Percentiles rank a stretch among this genome's conserved stretches.
These are phyloP conservation scores for Annulohypoxylon maeteangense DNA, from an alignment of 495 filamentous ascomycete genomes.

Conservation along the genomic window DNA sequence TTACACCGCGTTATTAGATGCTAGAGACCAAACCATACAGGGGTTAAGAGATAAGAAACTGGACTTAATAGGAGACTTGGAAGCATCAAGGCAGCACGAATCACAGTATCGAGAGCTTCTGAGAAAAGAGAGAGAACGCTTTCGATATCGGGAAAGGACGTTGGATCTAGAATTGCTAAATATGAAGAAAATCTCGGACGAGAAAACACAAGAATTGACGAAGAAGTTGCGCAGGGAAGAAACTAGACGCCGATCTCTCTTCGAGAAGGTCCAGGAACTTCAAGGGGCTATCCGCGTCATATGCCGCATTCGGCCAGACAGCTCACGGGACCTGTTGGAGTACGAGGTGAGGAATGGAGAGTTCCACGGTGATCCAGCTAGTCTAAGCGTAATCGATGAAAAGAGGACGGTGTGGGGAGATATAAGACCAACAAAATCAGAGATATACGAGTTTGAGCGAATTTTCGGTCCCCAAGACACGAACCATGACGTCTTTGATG, in stretches of 20 bases:
- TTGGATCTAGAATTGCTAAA: not conserved
- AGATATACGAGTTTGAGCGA: conserved; percentile 84
- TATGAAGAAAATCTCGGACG: not conserved
- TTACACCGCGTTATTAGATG: not conserved
- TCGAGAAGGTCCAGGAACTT: conserved; percentile 93
- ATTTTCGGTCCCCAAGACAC: conserved; percentile 80
- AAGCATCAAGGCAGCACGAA: not conserved
- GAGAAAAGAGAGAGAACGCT: not conserved
- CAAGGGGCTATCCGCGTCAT: conserved; percentile 97
- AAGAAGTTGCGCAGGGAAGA: conserved; percentile 86
- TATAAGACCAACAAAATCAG: conserved; percentile 60
- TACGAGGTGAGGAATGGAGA: conserved; percentile 65
- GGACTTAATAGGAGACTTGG: not conserved
- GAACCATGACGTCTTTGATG: conserved; percentile 88
- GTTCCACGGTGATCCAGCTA: conserved; percentile 58
- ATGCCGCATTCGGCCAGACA: conserved; percentile 86
- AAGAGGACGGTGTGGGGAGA: conserved; percentile 57
- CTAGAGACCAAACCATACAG: not conserved
- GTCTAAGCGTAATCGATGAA: conserved; percentile 74
- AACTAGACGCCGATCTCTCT: conserved; percentile 82
- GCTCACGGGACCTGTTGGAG: conserved; percentile 72
- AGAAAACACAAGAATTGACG: not conserved
- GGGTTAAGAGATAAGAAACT: not conserved
- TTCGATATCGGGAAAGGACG: not conserved
- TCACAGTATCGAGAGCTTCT: not conserved